Evolutionary conservation across 1,284 basidiomycete species (phyloP), one percentile per base, ranked within the genome.

Genomic region (Irpex sp.): DNA sequence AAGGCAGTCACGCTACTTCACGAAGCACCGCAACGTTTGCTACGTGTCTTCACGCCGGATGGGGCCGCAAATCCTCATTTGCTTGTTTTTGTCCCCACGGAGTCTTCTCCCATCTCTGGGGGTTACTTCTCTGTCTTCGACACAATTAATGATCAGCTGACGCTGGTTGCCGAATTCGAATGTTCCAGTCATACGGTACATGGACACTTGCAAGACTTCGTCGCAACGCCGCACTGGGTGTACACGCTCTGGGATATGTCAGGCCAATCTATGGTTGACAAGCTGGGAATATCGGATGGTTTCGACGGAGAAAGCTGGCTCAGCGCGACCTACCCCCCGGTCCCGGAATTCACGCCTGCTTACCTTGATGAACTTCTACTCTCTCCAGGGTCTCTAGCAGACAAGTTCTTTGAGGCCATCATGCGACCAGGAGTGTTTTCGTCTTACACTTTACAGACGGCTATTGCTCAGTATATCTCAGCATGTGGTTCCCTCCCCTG

Each of bases 351-450:
- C 65, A 93, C 93, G 1, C 90, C 94, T n/a, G 84, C 88, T 7
- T 91, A 92, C 75, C 87, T 97, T 65, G 94, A 96, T 72, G 91
- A 94, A 69, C 81, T 91, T 58, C 82, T 96, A 62, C 79, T 89
- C 63, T 80, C 82, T 48, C 82, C 84, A 56, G 90, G 83, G n/a
- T 91, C 92, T 0, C 77, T 94, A 78, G 78, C 89, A 0, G 87
- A 89, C 63, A 89, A 88, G 64, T 96, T 95, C 75, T 82, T 95
- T 70, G 82, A 87, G 61, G 92, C 91, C 57, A 83, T 97, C 65
- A 87, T 96, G 80, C 83, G 88, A 51, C 95, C 96, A 0, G 93
- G 93, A 19, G 83, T 93, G 60, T 97, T 97, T 76, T 96, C 96
- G 3, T 80, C 85, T 1, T 77, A 91, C 44, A 93, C 93, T 5